A percentile compares a stretch with the other conserved stretches of the same genome.
Conservation (phyloP, 305 asterid species). For the Solanum aculeatissimum region DNA sequence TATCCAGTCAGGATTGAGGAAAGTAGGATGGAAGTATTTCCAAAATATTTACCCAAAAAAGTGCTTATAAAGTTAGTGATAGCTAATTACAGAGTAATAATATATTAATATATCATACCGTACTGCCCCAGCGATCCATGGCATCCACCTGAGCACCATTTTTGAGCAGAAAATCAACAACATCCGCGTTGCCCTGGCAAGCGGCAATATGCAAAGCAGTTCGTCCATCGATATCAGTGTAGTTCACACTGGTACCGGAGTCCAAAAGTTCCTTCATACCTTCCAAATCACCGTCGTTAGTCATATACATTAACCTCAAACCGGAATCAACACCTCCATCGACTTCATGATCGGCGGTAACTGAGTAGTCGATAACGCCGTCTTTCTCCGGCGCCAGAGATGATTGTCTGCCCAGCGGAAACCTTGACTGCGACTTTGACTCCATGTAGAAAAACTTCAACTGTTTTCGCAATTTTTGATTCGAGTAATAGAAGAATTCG, state of each 20-base stretch:
- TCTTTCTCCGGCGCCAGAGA: constrained; percentile 33
- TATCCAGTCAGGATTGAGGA: not conserved
- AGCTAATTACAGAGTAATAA: not conserved
- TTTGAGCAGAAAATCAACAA: constrained; percentile 45
- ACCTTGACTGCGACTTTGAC: constrained; percentile 45
- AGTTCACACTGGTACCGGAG: constrained; percentile 47
- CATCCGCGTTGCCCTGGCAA: constrained; percentile 62
- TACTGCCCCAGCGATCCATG: constrained; percentile 82
- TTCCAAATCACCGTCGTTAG: constrained; percentile 71
- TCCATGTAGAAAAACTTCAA: constrained; percentile 23
- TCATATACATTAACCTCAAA: constrained; percentile 61
- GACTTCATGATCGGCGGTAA: constrained; percentile 5
- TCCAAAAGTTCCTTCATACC: constrained; percentile 64
- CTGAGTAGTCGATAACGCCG: not conserved
- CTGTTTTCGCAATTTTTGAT: not conserved
- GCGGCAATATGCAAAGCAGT: constrained; percentile 82
- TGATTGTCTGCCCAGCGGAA: constrained; percentile 55
- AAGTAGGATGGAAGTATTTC: not conserved
- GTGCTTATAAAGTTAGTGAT: not conserved
- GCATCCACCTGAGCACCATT: constrained; percentile 50
- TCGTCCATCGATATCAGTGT: constrained; percentile 62
- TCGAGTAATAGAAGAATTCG: not conserved
- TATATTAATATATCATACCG: constrained; percentile 34
- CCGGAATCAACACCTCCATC: constrained; percentile 45
- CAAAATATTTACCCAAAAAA: not conserved